Evolutionary conservation across 2,329 filamentous ascomycete species (phyloP).

Genomic region (Fusarium sp.): DNA sequence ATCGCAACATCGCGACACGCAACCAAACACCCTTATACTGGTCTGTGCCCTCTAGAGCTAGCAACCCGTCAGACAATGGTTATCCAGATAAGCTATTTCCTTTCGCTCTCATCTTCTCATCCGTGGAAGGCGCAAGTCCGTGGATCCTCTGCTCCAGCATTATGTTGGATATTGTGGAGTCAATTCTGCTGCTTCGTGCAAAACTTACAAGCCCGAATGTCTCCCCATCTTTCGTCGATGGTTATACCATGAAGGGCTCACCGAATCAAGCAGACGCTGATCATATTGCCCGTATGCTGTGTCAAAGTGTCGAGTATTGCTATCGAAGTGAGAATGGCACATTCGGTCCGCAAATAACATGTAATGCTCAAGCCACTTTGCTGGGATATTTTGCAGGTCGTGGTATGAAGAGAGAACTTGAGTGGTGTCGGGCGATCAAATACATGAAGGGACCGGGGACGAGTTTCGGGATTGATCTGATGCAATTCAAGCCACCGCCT

Average conservation of each 20-base stretch:
- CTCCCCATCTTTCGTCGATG: rapidly evolving
- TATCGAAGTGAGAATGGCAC: conserved; percentile 10
- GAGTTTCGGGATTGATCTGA: conserved; percentile 6
- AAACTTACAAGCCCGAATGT: rapidly evolving
- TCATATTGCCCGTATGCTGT: background rate
- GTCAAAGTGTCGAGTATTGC: conserved; percentile 10
- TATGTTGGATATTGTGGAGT: conserved; percentile 4
- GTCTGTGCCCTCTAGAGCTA: background rate
- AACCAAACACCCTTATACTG: background rate
- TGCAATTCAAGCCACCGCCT: background rate
- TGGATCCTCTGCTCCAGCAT: background rate
- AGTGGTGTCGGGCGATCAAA: background rate
- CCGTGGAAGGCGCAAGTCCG: background rate
- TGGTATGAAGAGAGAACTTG: background rate
- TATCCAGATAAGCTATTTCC: background rate
- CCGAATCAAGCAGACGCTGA: background rate
- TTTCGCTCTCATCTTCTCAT: background rate
- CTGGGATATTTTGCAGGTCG: background rate
- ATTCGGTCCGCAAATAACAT: conserved; percentile 10
- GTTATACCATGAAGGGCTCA: rapidly evolving
- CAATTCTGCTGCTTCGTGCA: background rate
- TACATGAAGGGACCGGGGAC: background rate
- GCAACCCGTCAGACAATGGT: background rate
- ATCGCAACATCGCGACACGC: rapidly evolving
- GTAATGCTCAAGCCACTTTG: background rate